These are phyloP conservation scores for Globomyces sp. DNA, from an alignment of 371 early-diverging fungal genomes.

Conservation along the genomic window DNA sequence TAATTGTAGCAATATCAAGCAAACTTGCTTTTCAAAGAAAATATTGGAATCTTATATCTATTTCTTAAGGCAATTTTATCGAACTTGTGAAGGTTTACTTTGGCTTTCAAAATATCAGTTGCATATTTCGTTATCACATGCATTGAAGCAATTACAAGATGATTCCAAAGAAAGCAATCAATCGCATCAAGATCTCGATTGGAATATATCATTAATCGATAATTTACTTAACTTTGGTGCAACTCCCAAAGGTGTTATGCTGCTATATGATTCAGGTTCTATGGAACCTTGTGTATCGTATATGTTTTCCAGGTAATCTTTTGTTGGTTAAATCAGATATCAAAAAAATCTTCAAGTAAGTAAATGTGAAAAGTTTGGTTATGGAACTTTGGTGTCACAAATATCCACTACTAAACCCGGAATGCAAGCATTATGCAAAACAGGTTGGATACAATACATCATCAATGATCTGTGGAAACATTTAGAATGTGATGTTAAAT, in stretches of 20 bases:
- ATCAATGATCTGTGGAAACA: slow-evolving; percentile 33
- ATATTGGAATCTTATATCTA: slow-evolving; percentile 38
- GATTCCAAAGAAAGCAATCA: too few relatives aligned
- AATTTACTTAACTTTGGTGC: slow-evolving; percentile 48
- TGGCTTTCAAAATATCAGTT: slow-evolving; percentile 30
- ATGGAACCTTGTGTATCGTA: slow-evolving; percentile 42
- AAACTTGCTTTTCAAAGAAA: slow-evolving; percentile 1
- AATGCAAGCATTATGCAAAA: slow-evolving; percentile 37
- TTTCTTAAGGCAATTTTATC: slow-evolving; percentile 45
- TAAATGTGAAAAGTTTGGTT: slow-evolving; percentile 49
- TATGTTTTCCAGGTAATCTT: slow-evolving; percentile 40
- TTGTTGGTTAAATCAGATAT: slow-evolving; percentile 27
- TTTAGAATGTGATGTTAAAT: slow-evolving; percentile 29
- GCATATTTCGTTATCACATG: slow-evolving; percentile 19
- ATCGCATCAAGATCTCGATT: slow-evolving; percentile 22
- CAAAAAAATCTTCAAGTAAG: slow-evolving; percentile 47
- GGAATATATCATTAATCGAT: slow-evolving; percentile 35
- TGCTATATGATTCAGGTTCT: slow-evolving; percentile 33
- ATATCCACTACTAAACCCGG: slow-evolving; percentile 42
- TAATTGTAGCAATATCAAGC: neutral
- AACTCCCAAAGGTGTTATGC: slow-evolving; percentile 45
- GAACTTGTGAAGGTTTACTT: slow-evolving; percentile 40
- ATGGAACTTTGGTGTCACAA: slow-evolving; percentile 48
- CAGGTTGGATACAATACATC: slow-evolving; percentile 31
- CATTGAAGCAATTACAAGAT: neutral